Base-by-base conservation (phyloP, 306 rosid genomes). In the Quercus berberidifolia region DNA sequence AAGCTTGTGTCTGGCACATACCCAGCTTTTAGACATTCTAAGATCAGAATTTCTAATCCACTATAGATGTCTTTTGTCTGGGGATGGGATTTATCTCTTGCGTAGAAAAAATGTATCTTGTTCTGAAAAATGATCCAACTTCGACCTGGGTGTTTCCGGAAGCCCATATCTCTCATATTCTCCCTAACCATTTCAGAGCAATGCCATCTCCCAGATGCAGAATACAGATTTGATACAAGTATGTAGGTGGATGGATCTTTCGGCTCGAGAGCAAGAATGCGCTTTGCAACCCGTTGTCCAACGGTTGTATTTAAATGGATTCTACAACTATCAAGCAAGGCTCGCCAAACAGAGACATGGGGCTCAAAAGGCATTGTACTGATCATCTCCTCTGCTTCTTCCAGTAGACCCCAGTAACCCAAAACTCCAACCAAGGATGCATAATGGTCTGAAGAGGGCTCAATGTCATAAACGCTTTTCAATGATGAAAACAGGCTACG, bases 151-250 rank as follows among this genome's bases (percentile, higher is more conserved):
- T 76, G 86, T 81, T 94, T 94, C 79, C 78, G 87, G 56, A 94
- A 82, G 59, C 97, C 98, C 76, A 77, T 88, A 73, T 85, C 81
- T 78, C 91, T 90, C 98, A 92, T 91, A 68, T 81, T 82, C 68
- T 86, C 85, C 85, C 97, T 84, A 28, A 90, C 84, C 88, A 64
- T 76, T 79, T 94, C 97, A 9, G 92, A 87, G 85, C 86, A 80
- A 67, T 90, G 91, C 97, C 98, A 94, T 87, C 92, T 89, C 84
- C 97, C 98, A 74, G 91, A 88, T 49, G 97, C 92, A 28, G 97
- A 92, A 87, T 89, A 86, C 57, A 94, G 80, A 88, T 94, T 94
- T n/a, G 97, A 87, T 76, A 92, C 75, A 63, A 94, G 97, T 83
- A 91, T 75, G 77, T 82, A 88, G 63, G 91, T 79, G 18, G 94